These are phyloP conservation scores for Candida anutae DNA, from an alignment of 1,139 yeast species.

Conservation along the genomic window DNA sequence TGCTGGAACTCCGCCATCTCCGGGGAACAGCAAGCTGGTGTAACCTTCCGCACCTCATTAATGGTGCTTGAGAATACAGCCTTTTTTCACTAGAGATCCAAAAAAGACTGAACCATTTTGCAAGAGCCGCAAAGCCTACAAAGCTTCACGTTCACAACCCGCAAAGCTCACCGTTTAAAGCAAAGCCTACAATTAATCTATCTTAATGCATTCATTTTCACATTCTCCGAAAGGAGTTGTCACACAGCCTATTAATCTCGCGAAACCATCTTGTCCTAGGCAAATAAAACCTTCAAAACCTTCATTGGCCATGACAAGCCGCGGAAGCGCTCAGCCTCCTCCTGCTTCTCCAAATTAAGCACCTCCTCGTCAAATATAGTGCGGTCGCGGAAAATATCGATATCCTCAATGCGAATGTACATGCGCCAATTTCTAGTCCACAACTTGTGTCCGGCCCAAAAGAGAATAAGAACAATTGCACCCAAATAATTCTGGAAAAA, in stretches of 20 bases:
- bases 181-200: too few relatives aligned
- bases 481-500: constrained; percentile 34
- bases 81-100: neutral
- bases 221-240: too few relatives aligned
- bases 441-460: constrained; percentile 29
- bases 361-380: constrained; percentile 32
- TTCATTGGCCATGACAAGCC: constrained; percentile 21
- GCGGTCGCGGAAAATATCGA: constrained; percentile 27
- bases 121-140: too few relatives aligned
- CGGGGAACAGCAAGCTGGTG: too few relatives aligned
- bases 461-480: constrained; percentile 25
- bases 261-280: too few relatives aligned
- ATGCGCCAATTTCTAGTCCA: constrained; percentile 26
- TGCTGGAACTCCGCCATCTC: constrained; percentile 6
- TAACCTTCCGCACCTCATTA: too few relatives aligned
- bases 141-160: too few relatives aligned
- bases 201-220: too few relatives aligned
- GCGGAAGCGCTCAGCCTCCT: constrained; percentile 20
- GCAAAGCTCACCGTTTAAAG: too few relatives aligned
- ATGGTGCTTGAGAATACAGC: neutral
- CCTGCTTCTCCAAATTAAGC: constrained; percentile 28
- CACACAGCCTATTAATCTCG: too few relatives aligned
- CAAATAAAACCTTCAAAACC: constrained; percentile 14
- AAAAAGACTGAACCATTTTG: too few relatives aligned
- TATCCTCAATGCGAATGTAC: constrained; percentile 23